Evolutionary conservation across 139 green algal species (phyloP), one percentile per base, ranked within the genome.

Genomic region (Micromonas pusilla): DNA sequence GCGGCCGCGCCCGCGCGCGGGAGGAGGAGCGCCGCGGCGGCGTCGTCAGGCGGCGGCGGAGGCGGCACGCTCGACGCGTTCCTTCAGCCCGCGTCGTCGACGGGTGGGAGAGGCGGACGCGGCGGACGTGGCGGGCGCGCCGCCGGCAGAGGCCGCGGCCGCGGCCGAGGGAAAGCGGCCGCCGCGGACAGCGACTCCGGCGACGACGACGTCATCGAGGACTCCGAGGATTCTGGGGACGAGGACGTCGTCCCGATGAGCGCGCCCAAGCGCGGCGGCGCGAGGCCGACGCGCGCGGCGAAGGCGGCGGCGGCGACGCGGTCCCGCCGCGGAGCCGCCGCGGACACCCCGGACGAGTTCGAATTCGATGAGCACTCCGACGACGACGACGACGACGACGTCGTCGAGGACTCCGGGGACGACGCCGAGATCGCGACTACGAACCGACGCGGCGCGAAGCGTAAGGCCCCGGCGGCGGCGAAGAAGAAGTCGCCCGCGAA

Each of bases 381-480:
- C 33, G 65, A 72, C 45, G 28, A 72, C 30, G 65, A 26, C 19
- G 60, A 67, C n/a, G 65, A 72, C 30, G 65, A 72, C 3, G 65
- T 52, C 4, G 33, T 72, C 23, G 65, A 72, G 65, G 65, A 32
- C 3, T 72, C 65, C 19, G 65, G 33, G 23, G 65, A 68, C 62
- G 62, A 68, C 65, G 65, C 23, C 65, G 65, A 39, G 13, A 72
- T 37, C 65, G 65, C 65, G 32, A 26, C 30, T 26, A 26, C 30
- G 65, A 13, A 26, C 28, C 26, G 65, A 19, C n/a, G 65, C 2
- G 45, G 45, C 16, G 45, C 45, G 45, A 57, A 57, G 45, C 45
- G 45, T 16, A 57, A 57, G 45, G 45, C 45, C 9, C 45, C 45
- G 9, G 45, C 45, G 45, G 45, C 45, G 16, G 45, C 45, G 45